Percentiles rank a stretch among this genome's conserved stretches.
These are phyloP conservation scores for Aureobasidium sp. DNA, from an alignment of 2,329 filamentous ascomycete species.

Conservation along the genomic window DNA sequence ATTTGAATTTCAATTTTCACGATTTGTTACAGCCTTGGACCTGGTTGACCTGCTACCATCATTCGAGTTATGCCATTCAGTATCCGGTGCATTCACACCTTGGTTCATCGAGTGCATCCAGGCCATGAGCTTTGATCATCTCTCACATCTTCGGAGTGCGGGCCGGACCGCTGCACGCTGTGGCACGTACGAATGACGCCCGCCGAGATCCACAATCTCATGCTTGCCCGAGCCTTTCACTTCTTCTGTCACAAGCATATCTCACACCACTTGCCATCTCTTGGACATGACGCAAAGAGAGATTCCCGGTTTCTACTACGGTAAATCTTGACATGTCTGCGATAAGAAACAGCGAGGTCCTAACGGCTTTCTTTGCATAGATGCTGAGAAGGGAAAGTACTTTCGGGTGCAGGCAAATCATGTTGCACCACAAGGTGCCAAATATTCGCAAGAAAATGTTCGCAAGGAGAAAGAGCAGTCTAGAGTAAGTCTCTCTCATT, in stretches of 20 bases:
- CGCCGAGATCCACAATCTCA: not conserved
- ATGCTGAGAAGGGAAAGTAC: slow-evolving; percentile 44
- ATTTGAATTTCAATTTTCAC: not conserved
- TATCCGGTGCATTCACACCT: too few species aligned
- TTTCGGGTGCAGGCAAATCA: slow-evolving; percentile 40
- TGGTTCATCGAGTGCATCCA: not conserved
- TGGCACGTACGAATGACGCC: not conserved
- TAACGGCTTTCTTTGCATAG: slow-evolving; percentile 19
- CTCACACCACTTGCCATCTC: not conserved
- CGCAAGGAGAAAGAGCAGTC: slow-evolving; percentile 28
- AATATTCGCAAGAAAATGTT: slow-evolving; percentile 38
- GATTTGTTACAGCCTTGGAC: not conserved
- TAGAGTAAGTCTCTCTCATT: slow-evolving; percentile 23
- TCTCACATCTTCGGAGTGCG: not conserved
- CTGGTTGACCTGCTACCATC: not conserved
- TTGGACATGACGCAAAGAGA: slow-evolving; percentile 1
- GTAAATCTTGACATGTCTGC: slow-evolving; percentile 19
- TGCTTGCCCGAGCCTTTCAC: not conserved
- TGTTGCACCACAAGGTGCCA: slow-evolving; percentile 28
- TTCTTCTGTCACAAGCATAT: not conserved
- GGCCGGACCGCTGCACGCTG: not conserved
- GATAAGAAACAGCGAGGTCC: not conserved
- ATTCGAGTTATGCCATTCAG: too few species aligned
- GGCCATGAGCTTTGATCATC: not conserved
- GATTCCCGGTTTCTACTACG: slow-evolving; percentile 43